A percentile compares a stretch with the other conserved stretches of the same genome.
phyloP scores from a whole-genome alignment of 2,329 filamentous ascomycete genomes.

The Fusarium begoniae region DNA sequence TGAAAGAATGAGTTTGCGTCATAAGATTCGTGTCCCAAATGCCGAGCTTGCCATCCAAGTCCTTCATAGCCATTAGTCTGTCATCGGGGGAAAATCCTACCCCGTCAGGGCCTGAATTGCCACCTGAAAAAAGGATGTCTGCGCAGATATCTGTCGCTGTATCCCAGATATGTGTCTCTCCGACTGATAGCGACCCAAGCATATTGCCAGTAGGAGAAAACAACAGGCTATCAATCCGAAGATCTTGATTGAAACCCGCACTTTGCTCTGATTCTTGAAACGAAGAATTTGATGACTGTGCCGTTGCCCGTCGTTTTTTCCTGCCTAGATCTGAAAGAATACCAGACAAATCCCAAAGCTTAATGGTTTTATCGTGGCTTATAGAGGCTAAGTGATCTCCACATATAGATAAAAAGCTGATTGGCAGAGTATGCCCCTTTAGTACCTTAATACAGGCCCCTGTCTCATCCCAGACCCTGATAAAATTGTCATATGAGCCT shows the following conservation, averaged over 20 bases:
- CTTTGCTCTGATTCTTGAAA: no score
- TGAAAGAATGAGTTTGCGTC: not conserved
- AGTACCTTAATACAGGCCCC: fast-evolving
- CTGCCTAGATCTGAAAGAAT: fast-evolving
- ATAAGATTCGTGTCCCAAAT: not conserved
- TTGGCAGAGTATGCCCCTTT: fast-evolving
- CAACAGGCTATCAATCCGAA: fast-evolving
- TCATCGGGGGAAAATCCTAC: not conserved
- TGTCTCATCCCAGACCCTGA: not conserved
- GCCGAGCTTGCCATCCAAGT: fast-evolving
- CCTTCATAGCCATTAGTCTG: not conserved
- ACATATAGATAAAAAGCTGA: fast-evolving
- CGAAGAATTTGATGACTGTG: fast-evolving
- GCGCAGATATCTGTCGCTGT: fast-evolving
- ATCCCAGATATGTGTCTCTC: not conserved
- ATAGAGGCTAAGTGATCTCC: not conserved
- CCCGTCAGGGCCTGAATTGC: no score
- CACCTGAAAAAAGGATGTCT: not conserved
- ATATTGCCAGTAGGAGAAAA: not conserved
- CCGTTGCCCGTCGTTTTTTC: not conserved
- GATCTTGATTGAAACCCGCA: fast-evolving
- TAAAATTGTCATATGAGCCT: not conserved
- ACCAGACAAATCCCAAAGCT: not conserved
- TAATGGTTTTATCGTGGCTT: fast-evolving
- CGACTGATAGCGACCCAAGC: fast-evolving